A percentile compares a stretch with the other conserved stretches of the same genome.
Evolutionary conservation across 805 yeast species (phyloP).

Genomic region (Candida orba): DNA sequence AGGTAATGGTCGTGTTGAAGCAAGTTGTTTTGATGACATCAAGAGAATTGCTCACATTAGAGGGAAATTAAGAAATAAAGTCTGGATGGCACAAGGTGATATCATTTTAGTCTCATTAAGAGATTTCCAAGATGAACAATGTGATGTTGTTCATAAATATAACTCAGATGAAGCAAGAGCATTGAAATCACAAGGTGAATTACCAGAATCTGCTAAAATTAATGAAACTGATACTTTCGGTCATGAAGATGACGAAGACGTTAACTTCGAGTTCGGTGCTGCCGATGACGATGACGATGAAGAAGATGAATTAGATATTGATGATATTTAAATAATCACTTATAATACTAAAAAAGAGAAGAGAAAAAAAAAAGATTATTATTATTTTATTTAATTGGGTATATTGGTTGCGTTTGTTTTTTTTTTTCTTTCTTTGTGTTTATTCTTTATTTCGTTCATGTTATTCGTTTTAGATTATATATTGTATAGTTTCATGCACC

Average conservation of each 20-base stretch:
- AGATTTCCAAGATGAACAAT: conserved; percentile 97
- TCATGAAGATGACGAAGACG: conserved; percentile 94
- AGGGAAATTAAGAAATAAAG: conserved; percentile 98
- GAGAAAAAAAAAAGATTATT: too few species aligned
- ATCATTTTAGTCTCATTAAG: conserved; percentile 91
- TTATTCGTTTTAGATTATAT: not conserved
- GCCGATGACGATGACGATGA: conserved; percentile 77
- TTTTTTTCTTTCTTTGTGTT: not conserved
- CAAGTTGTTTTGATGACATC: conserved; percentile 88
- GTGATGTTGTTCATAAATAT: conserved; percentile 96
- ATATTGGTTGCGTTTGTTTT: not conserved
- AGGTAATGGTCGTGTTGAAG: conserved; percentile 97
- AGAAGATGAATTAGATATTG: conserved; percentile 73
- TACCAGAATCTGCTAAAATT: conserved; percentile 95
- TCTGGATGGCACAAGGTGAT: conserved; percentile 99
- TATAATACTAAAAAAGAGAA: too few species aligned
- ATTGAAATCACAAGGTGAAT: conserved; percentile 89
- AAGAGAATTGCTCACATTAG: conserved; percentile 96
- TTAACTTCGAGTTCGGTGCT: conserved; percentile 96
- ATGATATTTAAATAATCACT: conserved; percentile 61
- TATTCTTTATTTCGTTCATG: not conserved
- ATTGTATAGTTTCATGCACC: too few species aligned
- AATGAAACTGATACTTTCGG: conserved; percentile 97
- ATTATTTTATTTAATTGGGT: too few species aligned
- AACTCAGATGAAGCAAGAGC: conserved; percentile 98